Conservation (phyloP, 148 eudicot genomes). For the Vaccinium darrowii region DNA sequence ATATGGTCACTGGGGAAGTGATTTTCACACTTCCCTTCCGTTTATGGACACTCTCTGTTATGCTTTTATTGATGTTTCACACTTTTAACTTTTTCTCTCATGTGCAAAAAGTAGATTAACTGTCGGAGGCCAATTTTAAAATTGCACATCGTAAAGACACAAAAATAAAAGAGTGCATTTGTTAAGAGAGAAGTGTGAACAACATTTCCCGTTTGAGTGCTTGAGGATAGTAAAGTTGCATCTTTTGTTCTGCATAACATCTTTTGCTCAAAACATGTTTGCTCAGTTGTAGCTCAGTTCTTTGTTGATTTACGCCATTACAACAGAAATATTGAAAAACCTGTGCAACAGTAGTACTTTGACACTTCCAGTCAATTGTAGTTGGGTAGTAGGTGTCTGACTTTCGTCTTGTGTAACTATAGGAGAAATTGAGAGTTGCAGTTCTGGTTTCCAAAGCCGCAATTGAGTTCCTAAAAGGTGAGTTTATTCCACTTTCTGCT, state of each 20-base stretch:
- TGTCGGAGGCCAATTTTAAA: neutral
- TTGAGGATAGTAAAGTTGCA: neutral
- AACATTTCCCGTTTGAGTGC: neutral
- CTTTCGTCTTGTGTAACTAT: constrained; percentile 15
- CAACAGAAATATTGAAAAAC: neutral
- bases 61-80: neutral
- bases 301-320: constrained; percentile 20
- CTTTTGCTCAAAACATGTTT: constrained; percentile 13
- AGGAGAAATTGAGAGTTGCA: constrained; percentile 60
- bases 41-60: neutral
- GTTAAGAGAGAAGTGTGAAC: neutral
- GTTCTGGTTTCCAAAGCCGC: constrained; percentile 72
- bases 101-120: neutral
- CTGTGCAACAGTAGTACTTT: neutral
- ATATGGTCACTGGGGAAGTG: neutral
- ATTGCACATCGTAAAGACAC: neutral
- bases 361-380: neutral
- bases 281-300: constrained; percentile 15
- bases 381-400: constrained; percentile 9
- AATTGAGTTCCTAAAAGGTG: constrained; percentile 59
- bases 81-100: neutral
- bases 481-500: constrained; percentile 8
- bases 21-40: too few species aligned
- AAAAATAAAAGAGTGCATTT: neutral
- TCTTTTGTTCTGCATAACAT: neutral